Base-by-base conservation (phyloP, 805 yeast genomes). In the Suhomyces sp. region DNA sequence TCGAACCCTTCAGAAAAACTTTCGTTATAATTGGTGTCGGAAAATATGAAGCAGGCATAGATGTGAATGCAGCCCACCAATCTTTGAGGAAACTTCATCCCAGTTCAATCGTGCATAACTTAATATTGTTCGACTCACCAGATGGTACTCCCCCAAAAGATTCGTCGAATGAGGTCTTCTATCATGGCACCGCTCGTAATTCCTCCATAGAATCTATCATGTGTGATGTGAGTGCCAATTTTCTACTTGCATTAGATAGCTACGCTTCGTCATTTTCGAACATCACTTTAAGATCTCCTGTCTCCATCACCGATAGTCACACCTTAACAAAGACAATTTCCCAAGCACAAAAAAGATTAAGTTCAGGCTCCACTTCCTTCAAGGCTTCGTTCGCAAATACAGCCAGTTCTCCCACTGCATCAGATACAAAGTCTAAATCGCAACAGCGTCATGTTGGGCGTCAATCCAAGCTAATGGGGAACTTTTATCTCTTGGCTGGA, bases 1-100 rank as follows among this genome's bases (percentile, higher is more conserved):
- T 93, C 57, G 97, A 94, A 69, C 96, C 97, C 1, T 90, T 81
- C 68, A 72, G 97, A 49, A 90, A 90, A 63, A 83, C 88, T 0
- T 82, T 90, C 59, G 76, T 86, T 6, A 84, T 86, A 5, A 47
- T 81, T 6, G 85, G 83, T 0, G 54, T 78, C 13, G 74, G 77
- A 1, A 57, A 64, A 22, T 74, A 72, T 64, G 54, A 48, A 4
- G 55, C 47, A 4, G 46, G 48, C 5, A 33, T 47, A 1, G 54
- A 57, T 12, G 45, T 46, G 7, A 44, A 49, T 4, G 57, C 57
- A 0, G 66, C 71, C 44, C 56, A 80, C 44, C 60, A 57, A 1
- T 64, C 67, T n/a, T 72, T 91, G 48, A 74, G 73, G 47, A 71
- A 69, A 46, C 55, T 58, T 12, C 80, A 79, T 60, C 82, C 88